phyloP scores from a whole-genome alignment of 306 rosid species.

The Heteromeles arbutifolia region DNA sequence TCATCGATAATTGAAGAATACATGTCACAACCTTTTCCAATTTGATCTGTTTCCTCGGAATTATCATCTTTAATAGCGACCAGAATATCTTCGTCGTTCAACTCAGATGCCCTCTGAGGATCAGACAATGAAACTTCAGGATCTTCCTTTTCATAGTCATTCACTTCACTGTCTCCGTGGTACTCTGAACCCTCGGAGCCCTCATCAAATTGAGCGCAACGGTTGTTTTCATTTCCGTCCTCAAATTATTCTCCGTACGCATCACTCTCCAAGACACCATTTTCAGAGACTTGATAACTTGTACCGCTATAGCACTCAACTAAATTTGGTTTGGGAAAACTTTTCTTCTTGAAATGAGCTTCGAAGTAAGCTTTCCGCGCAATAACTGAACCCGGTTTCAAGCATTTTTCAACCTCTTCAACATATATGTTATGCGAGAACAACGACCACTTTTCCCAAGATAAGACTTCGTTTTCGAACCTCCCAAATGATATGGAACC shows the following conservation, averaged over 20 bases:
- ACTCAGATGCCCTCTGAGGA: conserved; percentile 19
- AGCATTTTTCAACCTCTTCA: conserved; percentile 75
- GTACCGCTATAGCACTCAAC: conserved; percentile 16
- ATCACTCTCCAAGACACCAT: conserved; percentile 29
- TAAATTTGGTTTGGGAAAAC: conserved; percentile 35
- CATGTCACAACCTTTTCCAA: conserved; percentile 21
- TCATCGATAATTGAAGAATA: conserved; percentile 8
- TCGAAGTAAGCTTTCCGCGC: conserved; percentile 69
- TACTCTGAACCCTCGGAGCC: conserved; percentile 34
- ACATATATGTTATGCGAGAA: conserved; percentile 69
- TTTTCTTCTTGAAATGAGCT: conserved; percentile 76
- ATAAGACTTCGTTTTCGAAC: conserved; percentile 57
- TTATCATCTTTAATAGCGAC: conserved; percentile 13
- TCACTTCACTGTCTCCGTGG: conserved; percentile 26
- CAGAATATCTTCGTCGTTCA: conserved; percentile 15
- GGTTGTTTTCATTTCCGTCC: conserved; percentile 26
- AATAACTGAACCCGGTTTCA: conserved; percentile 64
- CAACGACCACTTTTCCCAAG: conserved; percentile 76
- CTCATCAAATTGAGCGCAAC: conserved; percentile 31
- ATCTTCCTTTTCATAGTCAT: conserved; percentile 28
- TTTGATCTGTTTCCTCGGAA: conserved; percentile 29
- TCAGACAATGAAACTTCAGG: conserved; percentile 28
- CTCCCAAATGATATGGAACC: conserved; percentile 87
- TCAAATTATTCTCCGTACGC: conserved; percentile 35
- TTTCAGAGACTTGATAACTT: conserved; percentile 23